These are phyloP conservation scores for Yamadazyma siamensis DNA, from an alignment of 1,139 yeast species.

Conservation along the genomic window DNA sequence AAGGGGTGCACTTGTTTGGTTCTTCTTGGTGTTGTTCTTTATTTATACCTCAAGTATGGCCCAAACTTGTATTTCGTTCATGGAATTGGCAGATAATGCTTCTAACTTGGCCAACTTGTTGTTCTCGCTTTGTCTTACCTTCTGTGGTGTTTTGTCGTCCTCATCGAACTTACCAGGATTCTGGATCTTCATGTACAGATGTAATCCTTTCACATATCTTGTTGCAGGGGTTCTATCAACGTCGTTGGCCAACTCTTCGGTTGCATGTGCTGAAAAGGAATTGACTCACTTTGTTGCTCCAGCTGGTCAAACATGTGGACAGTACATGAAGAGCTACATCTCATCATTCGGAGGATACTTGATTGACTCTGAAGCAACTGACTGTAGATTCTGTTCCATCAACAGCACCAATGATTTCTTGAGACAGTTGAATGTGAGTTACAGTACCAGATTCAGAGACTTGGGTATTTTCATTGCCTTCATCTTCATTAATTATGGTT, in stretches of 20 bases:
- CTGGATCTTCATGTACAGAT: conserved; percentile 37
- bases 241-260: conserved; percentile 51
- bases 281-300: conserved; percentile 43
- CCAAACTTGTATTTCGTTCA: conserved; percentile 36
- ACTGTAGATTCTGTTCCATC: conserved; percentile 21
- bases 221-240: conserved; percentile 49
- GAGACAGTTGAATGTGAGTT: conserved; percentile 13
- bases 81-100: conserved; percentile 38
- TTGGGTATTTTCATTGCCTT: conserved; percentile 48
- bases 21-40: conserved; percentile 38
- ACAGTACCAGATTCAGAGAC: conserved; percentile 48
- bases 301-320: conserved; percentile 29
- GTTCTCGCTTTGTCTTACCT: conserved; percentile 28
- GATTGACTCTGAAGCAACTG: conserved; percentile 12
- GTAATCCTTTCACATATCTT: conserved; percentile 34
- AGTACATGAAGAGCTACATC: conserved; percentile 17
- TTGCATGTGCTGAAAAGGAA: conserved; percentile 48
- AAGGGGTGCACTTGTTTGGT: conserved; percentile 44
- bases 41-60: conserved; percentile 37
- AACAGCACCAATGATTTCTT: conserved; percentile 20
- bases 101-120: conserved; percentile 27
- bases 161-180: conserved; percentile 23
- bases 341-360: conserved; percentile 24
- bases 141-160: conserved; percentile 33
- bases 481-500: conserved; percentile 21